Percentiles rank a stretch among this genome's conserved stretches.
phyloP scores from a whole-genome alignment of 495 filamentous ascomycete genomes.

The Penicillium atrosanguineum region DNA sequence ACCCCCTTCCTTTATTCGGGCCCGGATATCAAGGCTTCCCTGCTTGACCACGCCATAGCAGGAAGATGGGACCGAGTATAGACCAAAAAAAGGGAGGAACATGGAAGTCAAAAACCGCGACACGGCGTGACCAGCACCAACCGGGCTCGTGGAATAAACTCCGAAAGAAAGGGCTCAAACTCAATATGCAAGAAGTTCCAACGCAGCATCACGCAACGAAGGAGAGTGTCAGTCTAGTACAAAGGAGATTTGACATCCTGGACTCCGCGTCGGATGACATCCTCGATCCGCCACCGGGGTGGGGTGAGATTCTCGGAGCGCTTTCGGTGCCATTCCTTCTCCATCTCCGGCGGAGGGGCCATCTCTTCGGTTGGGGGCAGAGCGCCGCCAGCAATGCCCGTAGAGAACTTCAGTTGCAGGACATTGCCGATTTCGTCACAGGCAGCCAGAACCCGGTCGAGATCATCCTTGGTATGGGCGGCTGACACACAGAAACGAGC shows the following conservation, averaged over 20 bases:
- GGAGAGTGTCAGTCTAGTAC: constrained; percentile 24
- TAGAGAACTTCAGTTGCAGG: constrained; percentile 93
- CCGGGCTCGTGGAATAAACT: constrained; percentile 27
- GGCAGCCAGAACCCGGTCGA: constrained; percentile 84
- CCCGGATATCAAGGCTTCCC: neutral
- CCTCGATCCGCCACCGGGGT: constrained; percentile 78
- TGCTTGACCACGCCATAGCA: constrained; percentile 1
- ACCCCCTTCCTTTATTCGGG: neutral
- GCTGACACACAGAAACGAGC: constrained; percentile 95
- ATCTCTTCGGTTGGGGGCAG: constrained; percentile 68
- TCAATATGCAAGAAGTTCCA: constrained; percentile 14
- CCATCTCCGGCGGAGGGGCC: constrained; percentile 67
- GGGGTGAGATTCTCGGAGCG: constrained; percentile 52
- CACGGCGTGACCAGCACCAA: constrained; percentile 44
- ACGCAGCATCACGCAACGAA: constrained; percentile 18
- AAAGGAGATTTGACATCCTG: constrained; percentile 74
- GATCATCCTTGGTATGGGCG: constrained; percentile 95
- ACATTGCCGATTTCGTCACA: constrained; percentile 92
- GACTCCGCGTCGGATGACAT: constrained; percentile 75
- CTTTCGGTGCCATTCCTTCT: constrained; percentile 55
- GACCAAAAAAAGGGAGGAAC: constrained; percentile 5
- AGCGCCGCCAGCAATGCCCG: constrained; percentile 85
- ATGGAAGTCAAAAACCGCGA: constrained; percentile 21
- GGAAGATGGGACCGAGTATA: neutral
- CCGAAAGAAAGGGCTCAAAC: constrained; percentile 14